Evolutionary conservation across 345 rosid genomes (phyloP), one percentile per base, ranked within the genome.

Genomic region (Euphorbia pulcherrima): DNA sequence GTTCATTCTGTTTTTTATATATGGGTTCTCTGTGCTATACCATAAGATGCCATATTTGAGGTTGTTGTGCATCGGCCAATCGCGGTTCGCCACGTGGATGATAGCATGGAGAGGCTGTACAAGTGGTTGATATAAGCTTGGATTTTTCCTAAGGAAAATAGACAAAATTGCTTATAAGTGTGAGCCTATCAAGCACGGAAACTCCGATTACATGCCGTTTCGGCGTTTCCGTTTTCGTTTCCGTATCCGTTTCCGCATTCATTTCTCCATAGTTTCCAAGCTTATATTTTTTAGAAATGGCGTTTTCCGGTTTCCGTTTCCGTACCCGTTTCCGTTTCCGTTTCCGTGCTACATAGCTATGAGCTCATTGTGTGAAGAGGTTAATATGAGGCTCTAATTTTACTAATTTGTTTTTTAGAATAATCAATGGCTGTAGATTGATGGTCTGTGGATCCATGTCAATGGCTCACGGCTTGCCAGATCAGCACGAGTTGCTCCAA

Each of bases 1-100:
- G 59, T 68, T 65, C 61, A 57, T 67, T 69, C 57, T 35, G 74
- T 82, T 85, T 89, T 82, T 85, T 89, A 86, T 89, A 84, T 62
- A 71, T 64, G 78, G 78, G 24, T 21, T 3, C 17, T 9, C 9
- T 41, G 52, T 57, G 47, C 52, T 62, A 63, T 77, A n/a, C n/a
- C 81, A 41, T 53, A 12, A 78, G 94, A 93, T 89, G 82, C 83
- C 83, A 74, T 74, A 69, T 84, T 86, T 89, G 90, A 85, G 98
- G 98, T 80, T 85, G 83, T 77, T 52, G 73, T 80, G 79, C 4
- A 37, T 70, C 73, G 30, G 60, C 88, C 79, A 89, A 86, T 81
- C 0, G 30, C 39, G 17, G 18, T 20, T 20, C 0, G 85, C 82
- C 96, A 86, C 62, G 83, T 93, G 91, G 86, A 82, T 65, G 87